phyloP scores from a whole-genome alignment of 495 filamentous ascomycete genomes.

The Trypethelium eluteriae region DNA sequence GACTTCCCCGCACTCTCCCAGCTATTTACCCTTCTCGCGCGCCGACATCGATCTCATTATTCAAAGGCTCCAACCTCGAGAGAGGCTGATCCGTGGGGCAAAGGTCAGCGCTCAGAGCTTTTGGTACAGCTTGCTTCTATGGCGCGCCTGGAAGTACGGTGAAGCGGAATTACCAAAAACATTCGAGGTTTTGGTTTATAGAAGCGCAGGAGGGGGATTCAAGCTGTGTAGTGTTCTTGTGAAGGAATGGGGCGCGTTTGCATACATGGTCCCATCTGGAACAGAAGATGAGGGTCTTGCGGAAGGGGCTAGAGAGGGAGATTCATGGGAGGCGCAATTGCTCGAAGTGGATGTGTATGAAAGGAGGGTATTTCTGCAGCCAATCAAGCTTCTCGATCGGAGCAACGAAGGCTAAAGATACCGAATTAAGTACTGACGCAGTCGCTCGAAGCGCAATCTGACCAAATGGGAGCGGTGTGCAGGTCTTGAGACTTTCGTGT shows the following conservation, averaged over 20 bases:
- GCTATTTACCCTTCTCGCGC: slow-evolving; percentile 57
- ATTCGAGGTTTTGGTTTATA: slow-evolving; percentile 47
- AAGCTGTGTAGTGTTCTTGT: neutral
- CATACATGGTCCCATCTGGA: neutral
- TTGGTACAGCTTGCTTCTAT: slow-evolving; percentile 64
- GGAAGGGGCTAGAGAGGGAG: slow-evolving; percentile 17
- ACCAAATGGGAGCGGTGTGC: too few species aligned
- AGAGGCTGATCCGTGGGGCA: slow-evolving; percentile 38
- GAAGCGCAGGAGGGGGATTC: neutral
- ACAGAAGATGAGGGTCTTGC: neutral
- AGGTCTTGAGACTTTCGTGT: too few species aligned
- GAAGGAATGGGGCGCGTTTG: neutral
- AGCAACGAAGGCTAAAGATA: neutral
- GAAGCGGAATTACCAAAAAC: slow-evolving; percentile 54
- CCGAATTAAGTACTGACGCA: too few species aligned
- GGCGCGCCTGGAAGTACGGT: slow-evolving; percentile 67
- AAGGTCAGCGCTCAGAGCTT: slow-evolving; percentile 39
- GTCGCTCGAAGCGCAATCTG: too few species aligned
- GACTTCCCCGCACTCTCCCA: slow-evolving; percentile 19
- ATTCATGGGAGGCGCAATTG: slow-evolving; percentile 32
- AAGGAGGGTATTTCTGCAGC: slow-evolving; percentile 14
- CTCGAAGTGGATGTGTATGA: slow-evolving; percentile 21
- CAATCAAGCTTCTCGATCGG: slow-evolving; percentile 18
- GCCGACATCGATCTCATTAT: slow-evolving; percentile 48
- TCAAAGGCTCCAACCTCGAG: slow-evolving; percentile 44